Evolutionary conservation across 257 asterid species (phyloP).

Genomic region (Solanum tarijense): DNA sequence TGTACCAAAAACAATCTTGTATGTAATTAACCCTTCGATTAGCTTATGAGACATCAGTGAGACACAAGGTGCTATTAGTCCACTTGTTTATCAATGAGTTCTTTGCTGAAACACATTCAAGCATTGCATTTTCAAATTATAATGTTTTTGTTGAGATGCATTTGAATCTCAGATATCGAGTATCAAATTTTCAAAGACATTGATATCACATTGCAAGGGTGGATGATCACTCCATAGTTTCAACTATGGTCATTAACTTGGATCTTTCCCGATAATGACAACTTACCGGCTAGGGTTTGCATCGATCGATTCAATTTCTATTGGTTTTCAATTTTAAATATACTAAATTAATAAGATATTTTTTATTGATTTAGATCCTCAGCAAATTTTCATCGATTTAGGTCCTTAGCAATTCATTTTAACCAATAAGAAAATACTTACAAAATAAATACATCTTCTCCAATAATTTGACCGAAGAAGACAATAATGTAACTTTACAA

Average conservation of each 20-base stretch:
- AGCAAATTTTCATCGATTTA: no score
- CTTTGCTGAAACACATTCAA: not conserved
- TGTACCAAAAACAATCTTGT: not conserved
- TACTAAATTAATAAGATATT: no score
- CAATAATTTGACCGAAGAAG: no score
- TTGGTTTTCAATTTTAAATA: no score
- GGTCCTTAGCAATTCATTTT: no score
- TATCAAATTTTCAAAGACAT: not conserved
- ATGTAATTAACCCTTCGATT: not conserved
- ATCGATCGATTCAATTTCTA: no score
- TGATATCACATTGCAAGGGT: not conserved
- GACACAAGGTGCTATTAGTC: not conserved
- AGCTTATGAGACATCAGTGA: not conserved
- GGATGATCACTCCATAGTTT: not conserved
- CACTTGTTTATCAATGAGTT: not conserved
- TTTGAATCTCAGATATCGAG: not conserved
- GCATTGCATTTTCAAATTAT: not conserved
- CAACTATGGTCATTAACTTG: not conserved
- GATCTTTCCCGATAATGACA: not conserved
- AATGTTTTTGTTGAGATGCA: not conserved
- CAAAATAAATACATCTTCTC: no score
- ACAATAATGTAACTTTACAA: not conserved
- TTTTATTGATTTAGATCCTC: no score
- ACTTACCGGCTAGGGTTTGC: no score
- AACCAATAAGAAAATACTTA: no score